A percentile compares a stretch with the other conserved stretches of the same genome.
phyloP scores from a whole-genome alignment of 768 basidiomycete genomes.

The Phaeotremella skinneri region DNA sequence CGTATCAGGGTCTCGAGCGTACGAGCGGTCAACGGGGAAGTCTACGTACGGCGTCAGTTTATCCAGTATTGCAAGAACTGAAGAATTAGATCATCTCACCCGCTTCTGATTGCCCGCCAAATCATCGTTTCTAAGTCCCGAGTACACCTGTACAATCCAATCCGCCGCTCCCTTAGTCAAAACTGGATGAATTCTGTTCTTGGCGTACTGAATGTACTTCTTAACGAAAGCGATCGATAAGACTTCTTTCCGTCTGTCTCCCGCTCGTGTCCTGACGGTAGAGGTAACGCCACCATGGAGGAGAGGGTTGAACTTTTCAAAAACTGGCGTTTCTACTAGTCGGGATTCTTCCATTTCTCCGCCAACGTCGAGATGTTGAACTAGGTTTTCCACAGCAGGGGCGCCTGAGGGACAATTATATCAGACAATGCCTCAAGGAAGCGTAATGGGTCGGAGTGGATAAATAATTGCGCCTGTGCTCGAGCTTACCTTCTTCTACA shows the following conservation, averaged over 20 bases:
- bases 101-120: conserved; percentile 84
- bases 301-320: conserved; percentile 94
- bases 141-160: conserved; percentile 87
- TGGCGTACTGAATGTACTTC: conserved; percentile 97
- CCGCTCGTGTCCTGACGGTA: conserved; percentile 56
- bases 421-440: too few relatives aligned
- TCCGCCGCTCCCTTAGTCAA: conserved; percentile 92
- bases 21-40: conserved; percentile 94
- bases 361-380: conserved; percentile 84
- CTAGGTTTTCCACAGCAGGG: conserved; percentile 79
- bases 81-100: conserved; percentile 52
- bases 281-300: conserved; percentile 75
- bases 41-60: conserved; percentile 60
- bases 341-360: conserved; percentile 61
- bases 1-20: conserved; percentile 98
- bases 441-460: too few relatives aligned
- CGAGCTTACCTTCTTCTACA: conserved; percentile 76
- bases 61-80: conserved; percentile 2
- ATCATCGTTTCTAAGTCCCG: conserved; percentile 85
- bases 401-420: conserved; percentile 54
- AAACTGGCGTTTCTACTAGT: conserved; percentile 69
- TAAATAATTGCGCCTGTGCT: too few relatives aligned
- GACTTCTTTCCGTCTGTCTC: conserved; percentile 71
- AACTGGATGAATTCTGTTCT: conserved; percentile 77
- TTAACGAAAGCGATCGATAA: conserved; percentile 92